A percentile compares a stretch with the other conserved stretches of the same genome.
Conservation (phyloP, 2,329 filamentous ascomycete genomes). For the Westerdykella ornata region DNA sequence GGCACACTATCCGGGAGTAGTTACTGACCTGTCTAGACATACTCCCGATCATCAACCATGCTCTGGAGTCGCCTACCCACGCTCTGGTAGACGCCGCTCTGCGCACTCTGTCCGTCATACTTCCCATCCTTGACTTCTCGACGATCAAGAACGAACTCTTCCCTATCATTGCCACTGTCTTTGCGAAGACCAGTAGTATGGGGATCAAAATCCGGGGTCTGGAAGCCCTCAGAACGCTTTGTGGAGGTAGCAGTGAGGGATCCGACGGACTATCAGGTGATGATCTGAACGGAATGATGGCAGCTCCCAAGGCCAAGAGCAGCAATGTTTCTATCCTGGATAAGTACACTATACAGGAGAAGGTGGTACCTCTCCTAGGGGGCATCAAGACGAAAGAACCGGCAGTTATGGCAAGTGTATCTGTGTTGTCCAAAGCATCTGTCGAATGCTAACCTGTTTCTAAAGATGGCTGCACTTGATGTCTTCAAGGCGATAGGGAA, state of each 20-base stretch:
- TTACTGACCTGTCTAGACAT: conserved; percentile 56
- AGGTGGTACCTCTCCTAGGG: conserved; percentile 82
- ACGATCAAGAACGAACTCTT: conserved; percentile 97
- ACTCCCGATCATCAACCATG: conserved; percentile 73
- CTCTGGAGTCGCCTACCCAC: conserved; percentile 83
- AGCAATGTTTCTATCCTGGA: conserved; percentile 74
- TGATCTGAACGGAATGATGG: conserved; percentile 65
- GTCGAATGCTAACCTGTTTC: not conserved
- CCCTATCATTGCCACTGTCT: conserved; percentile 81
- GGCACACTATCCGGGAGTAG: not conserved
- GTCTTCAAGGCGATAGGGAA: conserved; percentile 79
- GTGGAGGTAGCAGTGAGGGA: conserved; percentile 59
- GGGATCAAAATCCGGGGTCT: conserved; percentile 90
- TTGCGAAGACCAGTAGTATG: conserved; percentile 86
- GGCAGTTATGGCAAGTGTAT: conserved; percentile 65
- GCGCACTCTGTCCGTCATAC: conserved; percentile 67
- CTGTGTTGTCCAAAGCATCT: conserved; percentile 1
- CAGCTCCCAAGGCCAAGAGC: conserved; percentile 52
- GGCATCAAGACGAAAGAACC: conserved; percentile 97
- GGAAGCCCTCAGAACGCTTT: conserved; percentile 83
- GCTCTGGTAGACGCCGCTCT: conserved; percentile 81
- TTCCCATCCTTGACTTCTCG: conserved; percentile 87
- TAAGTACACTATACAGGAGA: conserved; percentile 98
- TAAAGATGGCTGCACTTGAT: conserved; percentile 68
- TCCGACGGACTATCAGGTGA: conserved; percentile 46